These are phyloP conservation scores for Fusarium nurragi DNA, from an alignment of 2,329 filamentous ascomycete genomes.

Conservation along the genomic window DNA sequence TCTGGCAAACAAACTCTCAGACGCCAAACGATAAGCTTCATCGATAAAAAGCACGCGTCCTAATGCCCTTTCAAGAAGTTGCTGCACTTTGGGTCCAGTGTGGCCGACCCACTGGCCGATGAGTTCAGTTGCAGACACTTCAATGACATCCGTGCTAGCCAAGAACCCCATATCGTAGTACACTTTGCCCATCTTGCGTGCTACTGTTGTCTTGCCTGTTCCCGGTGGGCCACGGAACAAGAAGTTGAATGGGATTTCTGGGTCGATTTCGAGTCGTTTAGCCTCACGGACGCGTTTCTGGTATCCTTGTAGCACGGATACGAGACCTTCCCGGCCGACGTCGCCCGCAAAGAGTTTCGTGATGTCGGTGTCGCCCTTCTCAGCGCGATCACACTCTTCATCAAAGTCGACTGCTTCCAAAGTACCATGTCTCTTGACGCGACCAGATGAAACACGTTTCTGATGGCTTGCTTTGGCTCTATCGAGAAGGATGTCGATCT, in stretches of 20 bases:
- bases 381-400: slow-evolving; percentile 64
- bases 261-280: slow-evolving; percentile 43
- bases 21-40: slow-evolving; percentile 71
- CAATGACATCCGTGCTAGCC: slow-evolving; percentile 65
- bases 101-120: slow-evolving; percentile 76
- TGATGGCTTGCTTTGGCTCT: slow-evolving; percentile 38
- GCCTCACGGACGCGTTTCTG: slow-evolving; percentile 55
- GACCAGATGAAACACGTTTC: slow-evolving; percentile 30
- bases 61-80: slow-evolving; percentile 66
- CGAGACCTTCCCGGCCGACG: slow-evolving; percentile 65
- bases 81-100: slow-evolving; percentile 71
- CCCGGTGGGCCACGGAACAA: slow-evolving; percentile 73
- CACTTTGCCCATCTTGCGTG: slow-evolving; percentile 77
- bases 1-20: slow-evolving; percentile 61
- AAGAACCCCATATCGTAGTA: slow-evolving; percentile 81
- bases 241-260: slow-evolving; percentile 71
- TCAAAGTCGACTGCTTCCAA: slow-evolving; percentile 81
- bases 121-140: slow-evolving; percentile 74
- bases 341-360: slow-evolving; percentile 65
- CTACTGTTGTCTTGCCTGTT: slow-evolving; percentile 78
- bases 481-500: slow-evolving; percentile 65
- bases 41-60: slow-evolving; percentile 77
- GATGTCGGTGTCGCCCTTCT: slow-evolving; percentile 55
- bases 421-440: slow-evolving; percentile 61
- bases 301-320: slow-evolving; percentile 64